Conservation (phyloP, 495 filamentous ascomycete genomes). For the Neurospora sp. region DNA sequence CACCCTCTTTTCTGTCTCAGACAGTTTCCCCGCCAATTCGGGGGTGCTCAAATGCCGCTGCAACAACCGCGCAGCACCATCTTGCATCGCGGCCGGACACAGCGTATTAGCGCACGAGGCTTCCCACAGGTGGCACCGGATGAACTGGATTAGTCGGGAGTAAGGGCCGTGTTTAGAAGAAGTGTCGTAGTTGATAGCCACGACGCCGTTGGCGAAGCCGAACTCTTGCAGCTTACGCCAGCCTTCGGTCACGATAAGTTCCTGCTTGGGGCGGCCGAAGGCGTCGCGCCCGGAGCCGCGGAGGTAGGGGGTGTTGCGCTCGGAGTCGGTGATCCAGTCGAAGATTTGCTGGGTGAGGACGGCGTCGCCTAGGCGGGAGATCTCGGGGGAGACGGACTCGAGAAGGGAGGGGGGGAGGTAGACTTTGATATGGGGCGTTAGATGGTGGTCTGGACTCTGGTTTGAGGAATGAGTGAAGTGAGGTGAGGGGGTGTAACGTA, state of each 20-base stretch:
- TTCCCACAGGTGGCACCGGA: slow-evolving; percentile 53
- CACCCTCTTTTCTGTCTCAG: slow-evolving; percentile 20
- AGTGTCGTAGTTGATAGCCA: slow-evolving; percentile 46
- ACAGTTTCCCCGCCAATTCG: slow-evolving; percentile 1
- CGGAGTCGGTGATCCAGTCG: slow-evolving; percentile 46
- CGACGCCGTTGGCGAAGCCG: slow-evolving; percentile 40
- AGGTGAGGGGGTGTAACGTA: slow-evolving; percentile 10
- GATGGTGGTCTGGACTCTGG: neutral
- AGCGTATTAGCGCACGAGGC: slow-evolving; percentile 51
- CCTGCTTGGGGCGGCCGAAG: slow-evolving; percentile 38
- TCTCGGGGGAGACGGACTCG: slow-evolving; percentile 25
- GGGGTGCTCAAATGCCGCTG: slow-evolving; percentile 34
- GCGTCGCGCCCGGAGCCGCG: slow-evolving; percentile 35
- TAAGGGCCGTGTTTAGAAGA: slow-evolving; percentile 22
- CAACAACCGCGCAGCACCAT: slow-evolving; percentile 58
- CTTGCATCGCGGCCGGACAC: slow-evolving; percentile 62
- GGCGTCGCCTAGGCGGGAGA: slow-evolving; percentile 33
- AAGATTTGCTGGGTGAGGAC: slow-evolving; percentile 38
- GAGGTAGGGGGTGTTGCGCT: slow-evolving; percentile 47
- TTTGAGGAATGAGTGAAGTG: neutral
- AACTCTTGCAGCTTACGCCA: slow-evolving; percentile 47
- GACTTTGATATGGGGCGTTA: slow-evolving; percentile 18
- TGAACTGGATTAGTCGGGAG: slow-evolving; percentile 44
- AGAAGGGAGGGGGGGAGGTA: slow-evolving; percentile 33
- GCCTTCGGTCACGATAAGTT: slow-evolving; percentile 44